Base-by-base conservation (phyloP, 2,329 filamentous ascomycete species). In the Annulohypoxylon truncatum region DNA sequence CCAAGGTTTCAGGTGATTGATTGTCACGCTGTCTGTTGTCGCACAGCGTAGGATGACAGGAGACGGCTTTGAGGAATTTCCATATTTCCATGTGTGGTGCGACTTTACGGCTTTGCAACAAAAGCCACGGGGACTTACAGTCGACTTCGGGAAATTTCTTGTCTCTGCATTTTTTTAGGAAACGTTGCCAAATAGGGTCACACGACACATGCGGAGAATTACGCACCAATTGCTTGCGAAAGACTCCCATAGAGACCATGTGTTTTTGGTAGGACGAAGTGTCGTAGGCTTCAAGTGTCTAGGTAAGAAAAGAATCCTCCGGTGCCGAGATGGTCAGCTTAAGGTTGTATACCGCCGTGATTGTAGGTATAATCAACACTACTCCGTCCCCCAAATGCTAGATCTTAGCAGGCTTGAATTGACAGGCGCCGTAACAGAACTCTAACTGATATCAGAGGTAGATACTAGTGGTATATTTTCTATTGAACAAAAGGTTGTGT, bases 1-100 rank as follows among this genome's bases (percentile, higher is more conserved):
- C 77, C 74, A 79, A 73, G 75, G 76, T 76, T 77, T 78, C 75
- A 79, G 73, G 75, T 71, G 72, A 68, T 69, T 69, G 71, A 75
- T 74, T 70, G 67, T 40, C 61, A 72, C 70, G 66, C 65, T 72
- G 64, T 59, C 71, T 72, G 58, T 52, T 59, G 76, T 79, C 62
- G 68, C 70, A 80, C 77, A 64, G 69, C 73, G 75, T 66, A 72
- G 73, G 66, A 75, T 77, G 74, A 76, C 75, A 77, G 74, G 75
- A 72, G 61, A 66, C 62, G 66, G 57, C 53, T 57, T 59, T 66
- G 60, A 66, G 47, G 59, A 70, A 70, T 58, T 67, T 57, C 61
- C 61, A 64, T 68, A 70, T 58, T 67, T 57, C 61, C 61, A 64
- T 68, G 72, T 58, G 61, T 64, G 60, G 72, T 75, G 66, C 64